These are phyloP conservation scores for Ephemerocybe angulata DNA, from an alignment of 768 basidiomycete genomes.

Conservation along the genomic window DNA sequence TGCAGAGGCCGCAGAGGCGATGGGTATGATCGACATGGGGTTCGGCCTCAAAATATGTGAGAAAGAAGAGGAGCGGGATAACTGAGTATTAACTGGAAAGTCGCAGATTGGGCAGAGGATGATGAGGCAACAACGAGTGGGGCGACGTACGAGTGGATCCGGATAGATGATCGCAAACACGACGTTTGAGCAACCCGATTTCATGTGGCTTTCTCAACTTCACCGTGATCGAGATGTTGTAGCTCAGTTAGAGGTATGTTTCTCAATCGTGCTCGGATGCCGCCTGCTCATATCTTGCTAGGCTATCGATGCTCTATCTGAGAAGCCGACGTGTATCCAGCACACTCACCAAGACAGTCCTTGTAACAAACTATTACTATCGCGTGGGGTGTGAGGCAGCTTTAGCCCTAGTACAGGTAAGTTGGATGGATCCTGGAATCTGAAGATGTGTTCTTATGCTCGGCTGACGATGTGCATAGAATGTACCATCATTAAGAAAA, in stretches of 20 bases:
- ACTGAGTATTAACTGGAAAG: too few species aligned
- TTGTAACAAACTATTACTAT: slow-evolving; percentile 95
- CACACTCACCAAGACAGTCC: slow-evolving; percentile 87
- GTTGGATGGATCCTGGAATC: slow-evolving; percentile 24
- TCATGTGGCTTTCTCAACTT: slow-evolving; percentile 97
- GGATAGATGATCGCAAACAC: slow-evolving; percentile 93
- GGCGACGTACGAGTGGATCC: slow-evolving; percentile 98
- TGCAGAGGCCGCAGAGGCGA: slow-evolving; percentile 86
- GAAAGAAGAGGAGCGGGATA: slow-evolving; percentile 86
- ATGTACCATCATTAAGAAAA: slow-evolving; percentile 86
- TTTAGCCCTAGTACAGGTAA: slow-evolving; percentile 72
- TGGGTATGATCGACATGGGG: slow-evolving; percentile 91
- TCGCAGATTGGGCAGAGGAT: slow-evolving; percentile 96
- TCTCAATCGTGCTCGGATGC: background rate
- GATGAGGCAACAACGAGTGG: slow-evolving; percentile 92
- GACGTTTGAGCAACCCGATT: slow-evolving; percentile 92
- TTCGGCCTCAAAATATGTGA: slow-evolving; percentile 98
- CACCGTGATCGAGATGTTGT: slow-evolving; percentile 95
- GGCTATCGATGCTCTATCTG: slow-evolving; percentile 86
- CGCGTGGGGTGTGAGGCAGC: slow-evolving; percentile 95
- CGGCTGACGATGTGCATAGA: slow-evolving; percentile 42
- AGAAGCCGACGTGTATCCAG: slow-evolving; percentile 81
- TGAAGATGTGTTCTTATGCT: slow-evolving; percentile 9
- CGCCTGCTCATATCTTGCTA: slow-evolving; percentile 26
- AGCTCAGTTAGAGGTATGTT: slow-evolving; percentile 88